Evolutionary conservation across 768 basidiomycete genomes (phyloP).

Genomic region (Pisolithus marmoratus): DNA sequence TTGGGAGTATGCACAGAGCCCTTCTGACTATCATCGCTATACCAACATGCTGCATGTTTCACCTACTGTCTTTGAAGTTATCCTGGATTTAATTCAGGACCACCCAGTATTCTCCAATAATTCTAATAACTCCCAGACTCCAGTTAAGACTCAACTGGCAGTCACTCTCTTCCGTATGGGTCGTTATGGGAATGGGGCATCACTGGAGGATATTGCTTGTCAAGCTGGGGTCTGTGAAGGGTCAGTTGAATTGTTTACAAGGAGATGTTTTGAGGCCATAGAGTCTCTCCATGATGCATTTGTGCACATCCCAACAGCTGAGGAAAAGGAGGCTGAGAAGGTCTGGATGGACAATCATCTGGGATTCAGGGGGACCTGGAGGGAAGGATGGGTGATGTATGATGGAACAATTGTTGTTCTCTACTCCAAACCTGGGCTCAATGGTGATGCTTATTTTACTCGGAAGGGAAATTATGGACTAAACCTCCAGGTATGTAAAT

Average conservation of each 20-base stretch:
- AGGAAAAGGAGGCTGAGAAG: no score
- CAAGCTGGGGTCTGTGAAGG: conserved; percentile 11
- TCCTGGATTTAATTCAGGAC: no score
- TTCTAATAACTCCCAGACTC: no score
- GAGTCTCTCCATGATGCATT: conserved; percentile 26
- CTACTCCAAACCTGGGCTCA: conserved; percentile 19
- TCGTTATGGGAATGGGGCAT: conserved; percentile 26
- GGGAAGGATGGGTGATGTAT: conserved; percentile 33
- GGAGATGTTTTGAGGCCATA: no score
- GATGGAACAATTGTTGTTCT: conserved; percentile 32
- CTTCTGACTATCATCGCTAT: no score
- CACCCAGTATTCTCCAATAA: no score
- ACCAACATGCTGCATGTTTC: no score
- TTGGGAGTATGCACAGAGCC: no score
- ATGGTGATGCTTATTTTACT: conserved; percentile 33
- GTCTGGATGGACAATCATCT: no score
- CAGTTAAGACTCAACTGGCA: no score
- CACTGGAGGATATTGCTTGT: conserved; percentile 25
- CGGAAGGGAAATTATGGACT: conserved; percentile 31
- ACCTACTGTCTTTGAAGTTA: no score
- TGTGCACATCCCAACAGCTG: conserved; percentile 23
- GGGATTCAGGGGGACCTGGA: conserved; percentile 27
- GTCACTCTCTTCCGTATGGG: no score
- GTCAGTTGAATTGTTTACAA: conserved; percentile 19
- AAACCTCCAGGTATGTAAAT: conserved; percentile 30